These are phyloP conservation scores for Arachnopeziza araneosa DNA, from an alignment of 2,329 filamentous ascomycete species.

Conservation along the genomic window DNA sequence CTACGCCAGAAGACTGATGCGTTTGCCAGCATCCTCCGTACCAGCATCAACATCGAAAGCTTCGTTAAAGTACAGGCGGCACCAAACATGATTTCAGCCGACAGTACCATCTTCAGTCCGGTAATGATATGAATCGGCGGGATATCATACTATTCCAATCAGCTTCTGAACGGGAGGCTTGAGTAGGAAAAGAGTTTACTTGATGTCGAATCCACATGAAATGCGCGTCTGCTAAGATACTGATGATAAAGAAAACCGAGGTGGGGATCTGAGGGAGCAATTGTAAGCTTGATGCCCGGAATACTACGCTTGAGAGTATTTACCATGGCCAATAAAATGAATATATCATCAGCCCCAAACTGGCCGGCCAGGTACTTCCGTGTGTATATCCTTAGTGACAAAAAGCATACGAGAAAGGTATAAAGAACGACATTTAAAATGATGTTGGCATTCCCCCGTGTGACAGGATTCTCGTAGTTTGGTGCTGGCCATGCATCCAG, in stretches of 20 bases:
- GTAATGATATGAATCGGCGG: slow-evolving; percentile 29
- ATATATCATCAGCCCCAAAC: slow-evolving; percentile 41
- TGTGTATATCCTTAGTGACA: slow-evolving; percentile 42
- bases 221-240: slow-evolving; percentile 31
- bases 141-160: slow-evolving; percentile 33
- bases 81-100: slow-evolving; percentile 36
- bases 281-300: not conserved
- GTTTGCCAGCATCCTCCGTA: slow-evolving; percentile 19
- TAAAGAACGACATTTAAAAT: slow-evolving; percentile 38
- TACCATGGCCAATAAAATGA: slow-evolving; percentile 39
- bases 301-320: not conserved
- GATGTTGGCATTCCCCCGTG: slow-evolving; percentile 39
- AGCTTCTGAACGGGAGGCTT: not conserved
- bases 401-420: slow-evolving; percentile 35
- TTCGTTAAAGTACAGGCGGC: slow-evolving; percentile 33
- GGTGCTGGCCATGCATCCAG: slow-evolving; percentile 32
- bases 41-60: slow-evolving; percentile 34
- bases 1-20: slow-evolving; percentile 22
- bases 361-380: slow-evolving; percentile 38
- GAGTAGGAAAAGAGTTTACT: slow-evolving; percentile 7
- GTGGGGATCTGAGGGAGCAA: slow-evolving; percentile 25
- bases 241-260: slow-evolving; percentile 34
- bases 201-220: slow-evolving; percentile 36
- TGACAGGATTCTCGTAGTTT: slow-evolving; percentile 41
- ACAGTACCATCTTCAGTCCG: slow-evolving; percentile 35